Conservation (phyloP, 495 filamentous ascomycete genomes). For the Thermothielavioides terrestris region DNA sequence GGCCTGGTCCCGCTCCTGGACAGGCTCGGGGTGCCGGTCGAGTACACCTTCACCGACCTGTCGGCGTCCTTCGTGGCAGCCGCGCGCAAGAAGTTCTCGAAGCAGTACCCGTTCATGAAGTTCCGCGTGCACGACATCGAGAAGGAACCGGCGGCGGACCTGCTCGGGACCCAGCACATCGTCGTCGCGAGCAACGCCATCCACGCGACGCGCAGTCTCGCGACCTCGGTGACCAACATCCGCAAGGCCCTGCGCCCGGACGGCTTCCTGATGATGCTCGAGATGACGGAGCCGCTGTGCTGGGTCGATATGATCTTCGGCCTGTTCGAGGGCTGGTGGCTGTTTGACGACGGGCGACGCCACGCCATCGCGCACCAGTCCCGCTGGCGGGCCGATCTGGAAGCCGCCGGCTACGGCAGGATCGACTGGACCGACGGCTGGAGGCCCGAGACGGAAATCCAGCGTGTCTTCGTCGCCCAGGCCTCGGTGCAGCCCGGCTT, state of each 20-base stretch:
- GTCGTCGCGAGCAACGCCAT: conserved; percentile 45
- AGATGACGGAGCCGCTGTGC: conserved; percentile 28
- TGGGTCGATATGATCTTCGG: conserved; percentile 46
- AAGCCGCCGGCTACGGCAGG: too few relatives aligned
- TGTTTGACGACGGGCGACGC: conserved; percentile 24
- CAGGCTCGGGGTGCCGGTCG: background rate
- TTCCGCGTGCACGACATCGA: conserved; percentile 42
- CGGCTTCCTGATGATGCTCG: conserved; percentile 32
- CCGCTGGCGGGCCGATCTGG: conserved; percentile 29
- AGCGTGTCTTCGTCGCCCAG: conserved; percentile 20
- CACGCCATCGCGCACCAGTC: background rate
- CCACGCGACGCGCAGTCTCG: conserved; percentile 35
- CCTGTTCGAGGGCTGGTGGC: conserved; percentile 47
- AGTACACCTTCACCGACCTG: background rate
- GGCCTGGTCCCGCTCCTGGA: background rate
- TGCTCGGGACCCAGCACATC: conserved; percentile 39
- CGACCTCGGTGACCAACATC: conserved; percentile 23
- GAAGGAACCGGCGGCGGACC: conserved; percentile 42
- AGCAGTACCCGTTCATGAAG: conserved; percentile 23
- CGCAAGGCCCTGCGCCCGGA: conserved; percentile 31
- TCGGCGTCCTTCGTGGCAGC: background rate
- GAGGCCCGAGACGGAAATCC: conserved; percentile 14
- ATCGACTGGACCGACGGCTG: conserved; percentile 17
- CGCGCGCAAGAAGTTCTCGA: background rate
- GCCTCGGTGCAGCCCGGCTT: too few relatives aligned